phyloP scores from a whole-genome alignment of 2,329 filamentous ascomycete genomes.

The Colletotrichum shisoi region DNA sequence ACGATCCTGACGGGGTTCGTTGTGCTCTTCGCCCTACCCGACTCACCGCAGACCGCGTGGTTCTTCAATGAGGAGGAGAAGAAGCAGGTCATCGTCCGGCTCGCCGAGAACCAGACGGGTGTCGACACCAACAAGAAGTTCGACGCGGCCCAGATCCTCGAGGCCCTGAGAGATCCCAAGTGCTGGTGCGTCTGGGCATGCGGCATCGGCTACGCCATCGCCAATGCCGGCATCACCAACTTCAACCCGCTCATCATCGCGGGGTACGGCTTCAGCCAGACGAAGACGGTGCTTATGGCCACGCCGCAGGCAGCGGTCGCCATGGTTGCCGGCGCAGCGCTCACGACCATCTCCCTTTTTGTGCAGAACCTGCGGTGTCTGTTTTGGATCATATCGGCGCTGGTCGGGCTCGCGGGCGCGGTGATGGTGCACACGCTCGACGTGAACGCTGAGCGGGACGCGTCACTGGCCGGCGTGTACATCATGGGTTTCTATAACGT shows the following conservation, averaged over 20 bases:
- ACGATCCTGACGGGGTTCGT: constrained; percentile 66
- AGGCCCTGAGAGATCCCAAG: constrained; percentile 59
- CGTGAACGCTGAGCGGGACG: constrained; percentile 38
- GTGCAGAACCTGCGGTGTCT: constrained; percentile 46
- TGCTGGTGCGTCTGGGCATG: constrained; percentile 68
- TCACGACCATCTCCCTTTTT: constrained; percentile 44
- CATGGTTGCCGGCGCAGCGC: constrained; percentile 42
- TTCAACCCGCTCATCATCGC: constrained; percentile 68
- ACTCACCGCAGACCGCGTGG: constrained; percentile 62
- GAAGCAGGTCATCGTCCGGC: constrained; percentile 71
- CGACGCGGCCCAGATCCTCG: constrained; percentile 72
- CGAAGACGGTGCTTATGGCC: constrained; percentile 53
- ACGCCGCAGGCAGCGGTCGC: constrained; percentile 48
- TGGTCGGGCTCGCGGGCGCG: constrained; percentile 43
- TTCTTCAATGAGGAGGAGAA: constrained; percentile 71
- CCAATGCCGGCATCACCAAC: constrained; percentile 73
- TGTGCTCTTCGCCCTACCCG: constrained; percentile 65
- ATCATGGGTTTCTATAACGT: constrained; percentile 49
- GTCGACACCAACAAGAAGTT: constrained; percentile 72
- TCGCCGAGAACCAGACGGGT: constrained; percentile 78
- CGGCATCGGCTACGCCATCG: constrained; percentile 68
- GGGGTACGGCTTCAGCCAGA: constrained; percentile 68
- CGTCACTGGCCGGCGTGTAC: constrained; percentile 46
- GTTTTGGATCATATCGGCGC: constrained; percentile 44
- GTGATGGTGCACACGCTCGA: constrained; percentile 44